Conservation (phyloP, 176 grass and related monocot genomes). For the Aegilops tauschii region DNA sequence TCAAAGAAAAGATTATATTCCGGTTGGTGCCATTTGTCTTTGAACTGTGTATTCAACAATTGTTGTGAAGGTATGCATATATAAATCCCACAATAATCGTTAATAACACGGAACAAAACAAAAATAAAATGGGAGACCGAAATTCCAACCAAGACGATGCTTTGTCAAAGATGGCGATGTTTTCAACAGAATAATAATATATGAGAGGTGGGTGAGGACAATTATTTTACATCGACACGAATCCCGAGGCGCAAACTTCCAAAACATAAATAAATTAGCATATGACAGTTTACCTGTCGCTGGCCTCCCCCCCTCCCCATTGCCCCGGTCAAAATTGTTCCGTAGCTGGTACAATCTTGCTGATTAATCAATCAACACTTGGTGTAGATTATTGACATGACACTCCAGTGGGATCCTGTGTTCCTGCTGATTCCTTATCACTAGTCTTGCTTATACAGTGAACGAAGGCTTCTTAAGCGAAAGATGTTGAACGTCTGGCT, state of each 20-base stretch:
- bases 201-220: neutral
- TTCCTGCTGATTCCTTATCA: neutral
- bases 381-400: neutral
- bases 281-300: neutral
- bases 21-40: slow-evolving; percentile 18
- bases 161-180: neutral
- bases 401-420: neutral
- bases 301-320: neutral
- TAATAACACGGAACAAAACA: neutral
- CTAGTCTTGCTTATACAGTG: neutral
- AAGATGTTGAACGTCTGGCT: no score
- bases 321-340: slow-evolving; percentile 7
- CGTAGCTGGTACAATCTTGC: neutral
- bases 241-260: neutral
- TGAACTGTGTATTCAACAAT: neutral
- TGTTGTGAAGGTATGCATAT: neutral
- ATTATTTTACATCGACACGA: neutral
- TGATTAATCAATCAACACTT: neutral
- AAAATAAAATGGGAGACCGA: neutral
- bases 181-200: neutral
- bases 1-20: slow-evolving; percentile 1
- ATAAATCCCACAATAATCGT: neutral
- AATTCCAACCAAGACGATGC: neutral
- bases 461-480: neutral
- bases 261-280: neutral